Base-by-base conservation (phyloP, 192 early-diverging fungal genomes). In the Geranomyces michiganensis region DNA sequence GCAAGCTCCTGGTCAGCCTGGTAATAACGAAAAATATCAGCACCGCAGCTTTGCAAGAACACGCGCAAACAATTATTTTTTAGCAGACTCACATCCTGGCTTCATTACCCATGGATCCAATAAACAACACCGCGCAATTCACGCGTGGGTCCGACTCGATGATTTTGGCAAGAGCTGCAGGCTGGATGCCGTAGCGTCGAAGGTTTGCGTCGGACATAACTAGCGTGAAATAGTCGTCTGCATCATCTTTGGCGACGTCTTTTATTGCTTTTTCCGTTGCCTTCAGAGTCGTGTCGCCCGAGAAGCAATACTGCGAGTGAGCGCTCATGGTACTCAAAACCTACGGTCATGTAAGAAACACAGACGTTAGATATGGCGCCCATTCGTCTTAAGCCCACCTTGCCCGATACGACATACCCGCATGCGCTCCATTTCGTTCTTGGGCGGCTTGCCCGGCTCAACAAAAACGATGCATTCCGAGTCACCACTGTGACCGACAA, bases 141-240 rank as follows among this genome's bases (percentile, higher is more conserved):
- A 93, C 89, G 27, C 83, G 79, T 58, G 92, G 86, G 70, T 92
- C 90, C 21, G 84, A 82, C 61, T 89, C 87, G 56, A 93, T 74
- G 46, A 85, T 87, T 87, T 79, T 49, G 29, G 76, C 85, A 70
- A 92, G 81, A 45, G 86, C 85, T 22, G 82, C 76, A 12, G 92
- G 90, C n/a, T 82, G 79, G 64, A 93, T 93, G 59, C 88, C 90
- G 76, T 93, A 93, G 67, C 90, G 88, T 12, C 77, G 74, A 65
- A 93, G 84, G 71, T 93, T 93, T 14, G 92, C 92, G 78, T 93
- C 92, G 21, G 90, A 91, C 26, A 93, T 66, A 13, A 93, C 85
- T 17, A 92, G 79, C 10, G 90, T 89, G 76, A 92, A 91, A 68
- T 92, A 90, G 67, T 92, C 91, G 73, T 93, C 92, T 24, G 87